Evolutionary conservation across 2,329 filamentous ascomycete species (phyloP), one percentile per base, ranked within the genome.

Genomic region (Apiospora saccharicola): DNA sequence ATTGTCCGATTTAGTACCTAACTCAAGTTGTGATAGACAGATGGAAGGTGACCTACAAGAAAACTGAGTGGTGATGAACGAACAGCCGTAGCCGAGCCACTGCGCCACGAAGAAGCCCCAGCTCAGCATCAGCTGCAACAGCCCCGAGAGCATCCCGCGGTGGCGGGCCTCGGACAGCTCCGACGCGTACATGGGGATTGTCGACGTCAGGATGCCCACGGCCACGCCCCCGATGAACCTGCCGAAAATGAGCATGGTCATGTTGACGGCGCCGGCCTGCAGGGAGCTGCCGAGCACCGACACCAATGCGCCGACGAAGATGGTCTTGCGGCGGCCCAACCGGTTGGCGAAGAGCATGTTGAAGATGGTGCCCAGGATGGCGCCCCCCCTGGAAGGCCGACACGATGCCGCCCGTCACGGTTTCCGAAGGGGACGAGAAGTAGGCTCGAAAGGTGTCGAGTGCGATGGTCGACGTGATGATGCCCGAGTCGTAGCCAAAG

Each of bases 71-170:
- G 82, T 78, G 47, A 78, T 79, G 14, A 75, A 78, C 67, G 79
- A 80, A 57, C 76, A 79, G 61, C 91, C 93, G 73, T 91, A 96
- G 0, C 90, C 90, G 69, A 93, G 90, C 93, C 93, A 95, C 0
- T 90, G 87, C 0, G 94, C 93, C 22, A 90, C 83, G 1, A 96
- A 87, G 19, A 92, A 85, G 72, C 94, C 94, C 37, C 96, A 88
- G 1, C 93, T 93, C 70, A 96, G 81, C 93, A 95, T 95, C 78
- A 95, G 95, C 77, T 95, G 93, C 80, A 95, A 93, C 4, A 96
- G 85, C 43, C 90, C 89, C 0, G 93, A 95, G 44, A 96, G 88
- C 74, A 90, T 86, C 16, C 93, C 94, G 80, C 94, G 89, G 77
- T 96, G 95, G 72, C 87, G 88, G 1, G 94, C 94, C 79, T 96